Evolutionary conservation across 202 grass and related monocot genomes (phyloP), one percentile per base, ranked within the genome.

Genomic region (Schoenoplectus tabernaemontani): DNA sequence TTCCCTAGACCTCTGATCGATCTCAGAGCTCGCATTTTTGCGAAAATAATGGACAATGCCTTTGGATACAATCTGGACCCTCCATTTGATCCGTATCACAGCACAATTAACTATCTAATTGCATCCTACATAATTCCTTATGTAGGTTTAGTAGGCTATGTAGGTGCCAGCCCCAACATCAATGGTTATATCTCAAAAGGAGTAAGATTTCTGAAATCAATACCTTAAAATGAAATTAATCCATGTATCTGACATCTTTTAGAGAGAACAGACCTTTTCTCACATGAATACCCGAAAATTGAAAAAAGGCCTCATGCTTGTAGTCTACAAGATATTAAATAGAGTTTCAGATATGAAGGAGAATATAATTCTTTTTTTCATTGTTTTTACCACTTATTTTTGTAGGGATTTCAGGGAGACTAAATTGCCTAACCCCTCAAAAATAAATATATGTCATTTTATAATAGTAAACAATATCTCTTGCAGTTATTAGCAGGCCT

Each of bases 121-220:
- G 93, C 90, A 13, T 97, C 88, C 87, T 97, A 97, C 88, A 48
- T 91, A 51, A 78, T 97, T 28, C 93, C 93, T 3, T 89, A 93
- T 77, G 70, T 91, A 80, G 89, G 90, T 9, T 62, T 89, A 44
- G 58, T 88, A 13, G 88, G 82, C 47, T 82, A 88, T 77, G 89
- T 89, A 51, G 82, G 88, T 62, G 84, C 92, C 41, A 85, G 81
- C 58, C 34, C 82, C 5, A 66, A 38, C 71, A 73, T 91, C 59
- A 91, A 91, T 53, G 93, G 88, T 19, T 89, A 72, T 82, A 3
- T 64, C 30, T 88, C 93, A 41, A 93, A 93, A 30, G 80, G 82
- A 71, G 87, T 92, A 75, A 70, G 24, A 53, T 64, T 38, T 53
- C 16, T 56, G 26, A 20, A 9, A 16, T 74, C 43, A 16, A 15